These are phyloP conservation scores for Ganoderma multipileum DNA, from an alignment of 1,284 basidiomycete species.

Conservation along the genomic window DNA sequence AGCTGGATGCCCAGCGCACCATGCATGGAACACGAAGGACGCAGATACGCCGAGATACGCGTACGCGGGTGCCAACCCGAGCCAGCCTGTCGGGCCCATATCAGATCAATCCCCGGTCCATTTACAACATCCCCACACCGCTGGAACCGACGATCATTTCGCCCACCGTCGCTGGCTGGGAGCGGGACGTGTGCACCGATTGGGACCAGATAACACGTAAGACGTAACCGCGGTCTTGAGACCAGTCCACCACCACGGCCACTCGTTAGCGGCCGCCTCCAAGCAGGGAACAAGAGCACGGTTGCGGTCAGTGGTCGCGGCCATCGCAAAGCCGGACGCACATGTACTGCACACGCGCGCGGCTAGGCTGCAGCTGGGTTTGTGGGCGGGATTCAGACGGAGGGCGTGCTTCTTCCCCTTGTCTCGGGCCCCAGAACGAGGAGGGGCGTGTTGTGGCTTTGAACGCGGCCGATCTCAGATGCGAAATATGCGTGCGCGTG, in stretches of 20 bases:
- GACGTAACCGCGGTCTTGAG: background rate
- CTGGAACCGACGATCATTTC: background rate
- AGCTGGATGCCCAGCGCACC: background rate
- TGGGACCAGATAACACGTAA: conserved; percentile 5
- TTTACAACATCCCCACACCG: background rate
- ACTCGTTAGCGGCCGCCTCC: background rate
- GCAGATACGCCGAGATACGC: background rate
- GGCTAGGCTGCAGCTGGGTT: background rate
- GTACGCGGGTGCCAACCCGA: background rate
- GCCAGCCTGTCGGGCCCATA: background rate
- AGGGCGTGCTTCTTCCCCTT: background rate
- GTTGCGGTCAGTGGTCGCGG: background rate
- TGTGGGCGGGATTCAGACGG: conserved; percentile 5
- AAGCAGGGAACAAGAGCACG: background rate
- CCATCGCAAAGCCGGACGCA: background rate
- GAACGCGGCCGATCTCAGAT: background rate
- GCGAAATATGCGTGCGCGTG: background rate
- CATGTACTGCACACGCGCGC: background rate
- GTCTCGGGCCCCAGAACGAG: conserved; percentile 2
- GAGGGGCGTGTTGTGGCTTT: background rate
- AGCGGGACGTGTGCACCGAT: background rate
- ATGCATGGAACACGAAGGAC: conserved; percentile 3
- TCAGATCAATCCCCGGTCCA: conserved; percentile 1
- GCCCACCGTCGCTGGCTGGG: background rate
- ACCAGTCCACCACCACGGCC: too few relatives aligned